Evolutionary conservation across 2,329 filamentous ascomycete species (phyloP), one percentile per base, ranked within the genome.

Genomic region (Tolypocladium sp.): DNA sequence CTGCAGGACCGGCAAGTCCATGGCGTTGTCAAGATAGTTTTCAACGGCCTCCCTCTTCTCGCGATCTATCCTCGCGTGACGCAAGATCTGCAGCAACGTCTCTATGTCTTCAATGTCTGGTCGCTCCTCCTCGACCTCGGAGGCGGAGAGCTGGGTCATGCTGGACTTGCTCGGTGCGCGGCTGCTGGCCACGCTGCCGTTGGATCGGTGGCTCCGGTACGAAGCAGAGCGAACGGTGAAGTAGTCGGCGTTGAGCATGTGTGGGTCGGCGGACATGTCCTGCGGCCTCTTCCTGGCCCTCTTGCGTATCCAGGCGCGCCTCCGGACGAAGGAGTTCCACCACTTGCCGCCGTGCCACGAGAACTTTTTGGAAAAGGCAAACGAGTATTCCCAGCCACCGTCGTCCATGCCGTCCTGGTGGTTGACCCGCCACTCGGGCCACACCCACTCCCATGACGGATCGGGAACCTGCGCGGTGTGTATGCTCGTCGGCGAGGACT

Each of bases 331-430:
- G 1, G 91, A 96, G 71, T 92, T 93, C 74, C 91, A 96, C 92
- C 93, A 97, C 33, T 85, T 88, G 22, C 90, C 89, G 3, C 88
- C 87, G 72, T 99, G 94, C 94, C 94, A 99, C 3, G 86, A 84
- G 64, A 89, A 91, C 49, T 76, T 79, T 61, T 82, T 84, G 63
- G 79, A 78, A 70, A 97, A 99, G 64, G 90, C 88, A 70, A 97
- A 92, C 20, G 91, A 94, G 74, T 99, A 99, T 70, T 96, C 89
- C 94, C 94, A 99, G 4, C 94, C 94, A 63, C 93, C 90, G 62
- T 93, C 88, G 68, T 97, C 94, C 42, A 74, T 66, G 60, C 89
- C 88, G 2, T 88, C 83, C 77, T 93, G 91, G 82, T 91, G 77
- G 60, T 84, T 81, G 64, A 88, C 68, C 35, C 76, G 79, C 86